Conservation (phyloP, 441 rosid genomes). For the Cnidoscolus chayamansa region DNA sequence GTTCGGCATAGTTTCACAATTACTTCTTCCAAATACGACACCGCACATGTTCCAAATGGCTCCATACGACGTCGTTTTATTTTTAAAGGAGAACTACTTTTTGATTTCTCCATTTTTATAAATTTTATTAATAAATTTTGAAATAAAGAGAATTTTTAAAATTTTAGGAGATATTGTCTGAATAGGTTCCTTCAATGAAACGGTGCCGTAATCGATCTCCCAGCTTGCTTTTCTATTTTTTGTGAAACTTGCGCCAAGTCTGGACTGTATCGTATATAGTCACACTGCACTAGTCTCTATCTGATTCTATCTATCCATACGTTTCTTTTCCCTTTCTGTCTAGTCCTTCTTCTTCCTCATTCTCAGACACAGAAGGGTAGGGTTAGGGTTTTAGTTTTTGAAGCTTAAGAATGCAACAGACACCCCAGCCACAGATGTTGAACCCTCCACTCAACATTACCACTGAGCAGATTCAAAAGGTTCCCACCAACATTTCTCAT, state of each 20-base stretch:
- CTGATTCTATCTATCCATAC: neutral
- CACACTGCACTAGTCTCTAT: neutral
- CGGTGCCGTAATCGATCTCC: neutral
- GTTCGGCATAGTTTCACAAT: neutral
- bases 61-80: neutral
- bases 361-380: neutral
- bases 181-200: neutral
- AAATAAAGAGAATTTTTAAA: no score
- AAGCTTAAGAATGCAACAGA: slow-evolving; percentile 25
- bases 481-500: neutral
- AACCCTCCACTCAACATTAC: slow-evolving; percentile 25
- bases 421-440: slow-evolving; percentile 17
- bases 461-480: slow-evolving; percentile 52
- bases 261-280: neutral
- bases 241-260: neutral
- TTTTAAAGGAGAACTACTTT: no score
- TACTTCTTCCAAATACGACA: neutral
- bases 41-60: neutral
- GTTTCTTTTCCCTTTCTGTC: neutral
- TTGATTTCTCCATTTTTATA: no score
- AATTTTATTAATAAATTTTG: no score
- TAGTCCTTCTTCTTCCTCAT: neutral
- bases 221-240: neutral
- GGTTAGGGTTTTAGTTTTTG: slow-evolving; percentile 20
- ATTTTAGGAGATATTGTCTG: no score